Evolutionary conservation across 495 filamentous ascomycete genomes (phyloP).

Genomic region (Tuber calosporum): DNA sequence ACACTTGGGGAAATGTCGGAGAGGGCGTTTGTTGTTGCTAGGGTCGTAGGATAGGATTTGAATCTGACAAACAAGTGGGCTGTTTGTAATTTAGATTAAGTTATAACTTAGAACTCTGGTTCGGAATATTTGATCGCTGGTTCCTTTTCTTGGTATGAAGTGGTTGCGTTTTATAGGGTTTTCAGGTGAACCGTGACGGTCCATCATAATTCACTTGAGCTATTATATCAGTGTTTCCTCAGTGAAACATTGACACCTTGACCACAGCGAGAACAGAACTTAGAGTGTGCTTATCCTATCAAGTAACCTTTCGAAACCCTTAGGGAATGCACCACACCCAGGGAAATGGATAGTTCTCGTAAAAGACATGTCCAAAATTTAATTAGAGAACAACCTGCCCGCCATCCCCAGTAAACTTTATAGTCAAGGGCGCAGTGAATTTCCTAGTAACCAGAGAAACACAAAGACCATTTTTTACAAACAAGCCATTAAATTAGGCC

Average conservation of each 20-base stretch:
- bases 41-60: neutral
- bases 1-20: conserved; percentile 51
- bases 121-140: neutral
- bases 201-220: neutral
- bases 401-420: too few species aligned
- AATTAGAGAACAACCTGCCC: neutral
- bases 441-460: neutral
- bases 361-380: neutral
- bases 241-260: neutral
- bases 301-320: neutral
- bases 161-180: neutral
- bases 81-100: neutral
- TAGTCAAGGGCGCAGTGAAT: neutral
- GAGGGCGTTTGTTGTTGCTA: conserved; percentile 45
- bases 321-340: neutral
- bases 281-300: neutral
- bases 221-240: neutral
- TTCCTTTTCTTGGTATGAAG: neutral
- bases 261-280: neutral
- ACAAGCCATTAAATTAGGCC: neutral
- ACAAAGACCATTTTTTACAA: neutral
- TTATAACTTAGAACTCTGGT: neutral
- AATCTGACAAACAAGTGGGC: neutral
- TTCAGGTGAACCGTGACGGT: neutral
- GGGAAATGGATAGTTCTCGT: neutral